phyloP scores from a whole-genome alignment of 2,329 filamentous ascomycete species.

The Penicillium sp. region DNA sequence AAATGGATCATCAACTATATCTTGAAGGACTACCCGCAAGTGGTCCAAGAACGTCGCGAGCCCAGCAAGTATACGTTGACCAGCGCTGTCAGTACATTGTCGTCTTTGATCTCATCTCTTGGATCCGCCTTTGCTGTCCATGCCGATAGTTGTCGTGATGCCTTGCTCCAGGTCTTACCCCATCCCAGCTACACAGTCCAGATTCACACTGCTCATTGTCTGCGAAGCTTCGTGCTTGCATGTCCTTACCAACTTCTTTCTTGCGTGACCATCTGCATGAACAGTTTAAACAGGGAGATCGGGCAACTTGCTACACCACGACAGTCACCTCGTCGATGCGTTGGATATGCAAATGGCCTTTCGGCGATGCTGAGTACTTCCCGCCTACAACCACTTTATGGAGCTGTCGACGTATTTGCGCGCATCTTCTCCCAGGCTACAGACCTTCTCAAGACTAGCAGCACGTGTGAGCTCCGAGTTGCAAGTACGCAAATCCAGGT shows the following conservation, averaged over 20 bases:
- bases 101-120: slow-evolving; percentile 74
- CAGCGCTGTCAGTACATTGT: slow-evolving; percentile 73
- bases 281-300: slow-evolving; percentile 85
- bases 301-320: slow-evolving; percentile 72
- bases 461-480: slow-evolving; percentile 83
- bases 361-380: slow-evolving; percentile 90
- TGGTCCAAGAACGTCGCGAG: slow-evolving; percentile 80
- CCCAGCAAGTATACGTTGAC: slow-evolving; percentile 85
- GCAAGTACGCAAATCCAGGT: slow-evolving; percentile 96
- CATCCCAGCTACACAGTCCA: slow-evolving; percentile 97
- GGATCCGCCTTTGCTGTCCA: slow-evolving; percentile 79
- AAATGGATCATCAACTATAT: slow-evolving; percentile 81
- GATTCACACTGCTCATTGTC: slow-evolving; percentile 79
- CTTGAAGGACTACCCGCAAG: slow-evolving; percentile 91
- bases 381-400: slow-evolving; percentile 82
- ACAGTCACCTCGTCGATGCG: slow-evolving; percentile 77
- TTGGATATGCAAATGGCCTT: slow-evolving; percentile 88
- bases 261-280: slow-evolving; percentile 93
- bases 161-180: slow-evolving; percentile 82
- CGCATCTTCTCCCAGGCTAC: slow-evolving; percentile 89
- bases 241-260: slow-evolving; percentile 90
- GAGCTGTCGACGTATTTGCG: slow-evolving; percentile 93
- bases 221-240: slow-evolving; percentile 83
- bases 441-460: slow-evolving; percentile 85
- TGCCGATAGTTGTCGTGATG: slow-evolving; percentile 81